A percentile compares a stretch with the other conserved stretches of the same genome.
Conservation (phyloP, 1,284 basidiomycete species). For the Vanrija humicola region DNA sequence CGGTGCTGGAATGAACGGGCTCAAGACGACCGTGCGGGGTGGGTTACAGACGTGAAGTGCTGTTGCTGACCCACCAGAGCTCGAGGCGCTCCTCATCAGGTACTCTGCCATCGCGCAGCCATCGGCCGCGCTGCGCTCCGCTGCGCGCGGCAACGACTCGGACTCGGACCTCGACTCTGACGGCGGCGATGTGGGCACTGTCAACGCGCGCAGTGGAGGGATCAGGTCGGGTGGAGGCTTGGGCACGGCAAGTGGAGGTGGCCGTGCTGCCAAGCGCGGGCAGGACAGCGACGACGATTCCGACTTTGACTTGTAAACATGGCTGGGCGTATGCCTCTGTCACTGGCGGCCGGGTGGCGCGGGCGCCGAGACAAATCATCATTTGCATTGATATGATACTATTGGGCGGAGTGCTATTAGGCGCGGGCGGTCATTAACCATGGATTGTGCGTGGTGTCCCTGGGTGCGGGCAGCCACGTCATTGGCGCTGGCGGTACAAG, state of each 20-base stretch:
- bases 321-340: too few species aligned
- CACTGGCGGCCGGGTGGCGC: too few species aligned
- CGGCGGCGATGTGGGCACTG: slow-evolving; percentile 34
- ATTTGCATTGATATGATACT: too few species aligned
- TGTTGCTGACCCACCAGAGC: slow-evolving; percentile 23
- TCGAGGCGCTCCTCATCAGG: slow-evolving; percentile 41
- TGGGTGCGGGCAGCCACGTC: too few species aligned
- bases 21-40: slow-evolving; percentile 79
- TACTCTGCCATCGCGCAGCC: slow-evolving; percentile 41
- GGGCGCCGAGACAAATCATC: too few species aligned
- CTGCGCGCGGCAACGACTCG: slow-evolving; percentile 6
- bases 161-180: slow-evolving; percentile 28
- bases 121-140: slow-evolving; percentile 23
- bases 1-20: slow-evolving; percentile 58
- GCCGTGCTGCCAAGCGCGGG: slow-evolving; percentile 9
- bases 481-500: too few species aligned
- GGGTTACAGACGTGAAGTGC: slow-evolving; percentile 15
- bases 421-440: too few species aligned
- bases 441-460: too few species aligned
- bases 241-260: slow-evolving; percentile 15
- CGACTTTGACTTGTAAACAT: slow-evolving; percentile 44
- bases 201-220: slow-evolving; percentile 31
- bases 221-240: slow-evolving; percentile 31
- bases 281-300: slow-evolving; percentile 34
- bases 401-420: too few species aligned